Conservation (phyloP, 78 protist genomes). For the Chrysochromulina tobinii region DNA sequence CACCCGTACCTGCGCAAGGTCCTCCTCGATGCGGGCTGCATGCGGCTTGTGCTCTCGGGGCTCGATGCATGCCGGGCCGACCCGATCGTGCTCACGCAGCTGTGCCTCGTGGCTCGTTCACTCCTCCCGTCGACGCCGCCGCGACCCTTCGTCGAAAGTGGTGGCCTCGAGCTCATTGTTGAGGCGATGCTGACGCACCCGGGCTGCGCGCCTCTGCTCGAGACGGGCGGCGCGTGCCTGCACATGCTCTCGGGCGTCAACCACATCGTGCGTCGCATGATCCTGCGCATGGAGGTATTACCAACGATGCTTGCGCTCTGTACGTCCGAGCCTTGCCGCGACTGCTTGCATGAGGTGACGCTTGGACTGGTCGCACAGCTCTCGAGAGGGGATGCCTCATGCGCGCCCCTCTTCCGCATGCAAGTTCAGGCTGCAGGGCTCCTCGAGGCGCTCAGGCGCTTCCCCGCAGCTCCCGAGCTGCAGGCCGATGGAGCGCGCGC, state of each 20-base stretch:
- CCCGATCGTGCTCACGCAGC: background rate
- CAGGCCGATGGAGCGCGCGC: background rate
- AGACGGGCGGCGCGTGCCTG: background rate
- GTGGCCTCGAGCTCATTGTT: background rate
- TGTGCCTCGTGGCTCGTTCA: background rate
- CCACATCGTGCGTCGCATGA: background rate
- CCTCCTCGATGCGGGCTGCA: too few relatives aligned
- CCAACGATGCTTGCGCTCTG: background rate
- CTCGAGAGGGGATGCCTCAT: background rate
- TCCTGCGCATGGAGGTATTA: background rate
- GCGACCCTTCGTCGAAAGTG: background rate
- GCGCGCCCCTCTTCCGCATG: background rate
- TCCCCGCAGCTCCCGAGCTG: background rate
- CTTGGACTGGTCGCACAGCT: background rate
- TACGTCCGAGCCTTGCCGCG: background rate
- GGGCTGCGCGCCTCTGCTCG: background rate
- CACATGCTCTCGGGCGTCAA: background rate
- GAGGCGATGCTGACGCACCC: background rate
- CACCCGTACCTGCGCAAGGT: background rate
- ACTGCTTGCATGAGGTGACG: background rate
- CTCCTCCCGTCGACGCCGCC: background rate
- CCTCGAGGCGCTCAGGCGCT: background rate
- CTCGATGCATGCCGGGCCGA: background rate
- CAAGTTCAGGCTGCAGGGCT: background rate
- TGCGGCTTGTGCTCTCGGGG: too few relatives aligned